Conservation (phyloP, 805 yeast genomes). For the Wickerhamomyces sydowiorum region DNA sequence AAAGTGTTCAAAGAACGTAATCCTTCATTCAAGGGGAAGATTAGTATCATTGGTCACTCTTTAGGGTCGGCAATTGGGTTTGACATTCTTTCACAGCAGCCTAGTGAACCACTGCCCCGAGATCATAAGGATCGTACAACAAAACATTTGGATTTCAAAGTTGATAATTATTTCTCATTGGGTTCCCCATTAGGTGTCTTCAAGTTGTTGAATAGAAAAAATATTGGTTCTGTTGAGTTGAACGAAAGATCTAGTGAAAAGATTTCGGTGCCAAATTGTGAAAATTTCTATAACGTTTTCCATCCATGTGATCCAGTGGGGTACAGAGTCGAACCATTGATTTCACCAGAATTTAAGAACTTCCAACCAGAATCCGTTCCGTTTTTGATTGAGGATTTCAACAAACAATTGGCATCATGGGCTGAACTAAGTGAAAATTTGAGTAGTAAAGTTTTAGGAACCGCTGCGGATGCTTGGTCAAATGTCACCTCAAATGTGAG, state of each 20-base stretch:
- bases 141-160: slow-evolving; percentile 56
- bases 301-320: slow-evolving; percentile 93
- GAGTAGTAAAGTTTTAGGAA: slow-evolving; percentile 3
- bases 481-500: slow-evolving; percentile 2
- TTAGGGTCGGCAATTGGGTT: slow-evolving; percentile 82
- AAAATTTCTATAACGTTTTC: slow-evolving; percentile 72
- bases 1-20: slow-evolving; percentile 52
- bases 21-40: slow-evolving; percentile 72
- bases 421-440: slow-evolving; percentile 27
- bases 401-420: slow-evolving; percentile 32
- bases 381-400: slow-evolving; percentile 36
- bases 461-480: slow-evolving; percentile 10
- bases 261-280: slow-evolving; percentile 42
- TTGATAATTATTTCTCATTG: slow-evolving; percentile 68
- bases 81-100: slow-evolving; percentile 58
- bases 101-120: slow-evolving; percentile 17
- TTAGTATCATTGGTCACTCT: slow-evolving; percentile 87
- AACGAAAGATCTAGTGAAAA: slow-evolving; percentile 7
- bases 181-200: slow-evolving; percentile 93
- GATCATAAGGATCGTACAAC: slow-evolving; percentile 22
- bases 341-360: slow-evolving; percentile 41
- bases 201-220: slow-evolving; percentile 62
- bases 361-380: slow-evolving; percentile 55
- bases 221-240: slow-evolving; percentile 40
- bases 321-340: slow-evolving; percentile 82